Base-by-base conservation (phyloP, 2,329 filamentous ascomycete species). In the Trichoderma pleuroti region DNA sequence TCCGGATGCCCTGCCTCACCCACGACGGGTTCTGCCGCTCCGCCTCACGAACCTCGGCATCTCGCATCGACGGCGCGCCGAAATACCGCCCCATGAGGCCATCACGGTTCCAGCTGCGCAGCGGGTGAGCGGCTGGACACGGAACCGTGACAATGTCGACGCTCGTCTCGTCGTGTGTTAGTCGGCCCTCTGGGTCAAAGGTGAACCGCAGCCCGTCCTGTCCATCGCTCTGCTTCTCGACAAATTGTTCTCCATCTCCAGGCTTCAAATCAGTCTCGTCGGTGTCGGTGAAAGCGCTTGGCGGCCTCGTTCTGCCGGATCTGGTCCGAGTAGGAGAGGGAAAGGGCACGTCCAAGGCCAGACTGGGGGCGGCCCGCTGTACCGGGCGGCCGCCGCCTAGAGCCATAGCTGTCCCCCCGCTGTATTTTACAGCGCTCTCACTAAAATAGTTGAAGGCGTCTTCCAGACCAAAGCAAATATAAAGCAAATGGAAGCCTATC, bases 141-240 rank as follows among this genome's bases (percentile, higher is more conserved):
- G 86, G 85, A 7, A 88, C 83, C 7, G 85, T 82, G 49, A 88
- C 80, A 56, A 88, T 80, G 68, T 88, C 86, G 60, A 87, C 85
- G 4, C 80, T 82, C 1, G 86, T 88, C 74, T 87, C 82, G 71
- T 88, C 86, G 73, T 87, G 77, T 3, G 81, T 82, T 39, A 77
- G 73, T 30, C 78, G 74, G 18, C 81, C 81, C 6, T 73, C 75
- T 0, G 81, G 81, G 63, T 82, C 81, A 39, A 81, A 71, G 24
- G 73, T 76, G 73, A 82, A 81, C 49, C 77, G 76, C 1, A 71
- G 56, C 28, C 30, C 56, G 6, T 14, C 54, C n/a, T 32, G 28
- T n/a, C 56, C 56, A 32, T n/a, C 56, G 6, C 24, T 18, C 30
- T 32, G 30, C 56, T 42, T 72, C 68, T 30, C 61, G 68, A 59